These are phyloP conservation scores for Parachlorella kessleri DNA, from an alignment of 139 green algal genomes.

Conservation along the genomic window DNA sequence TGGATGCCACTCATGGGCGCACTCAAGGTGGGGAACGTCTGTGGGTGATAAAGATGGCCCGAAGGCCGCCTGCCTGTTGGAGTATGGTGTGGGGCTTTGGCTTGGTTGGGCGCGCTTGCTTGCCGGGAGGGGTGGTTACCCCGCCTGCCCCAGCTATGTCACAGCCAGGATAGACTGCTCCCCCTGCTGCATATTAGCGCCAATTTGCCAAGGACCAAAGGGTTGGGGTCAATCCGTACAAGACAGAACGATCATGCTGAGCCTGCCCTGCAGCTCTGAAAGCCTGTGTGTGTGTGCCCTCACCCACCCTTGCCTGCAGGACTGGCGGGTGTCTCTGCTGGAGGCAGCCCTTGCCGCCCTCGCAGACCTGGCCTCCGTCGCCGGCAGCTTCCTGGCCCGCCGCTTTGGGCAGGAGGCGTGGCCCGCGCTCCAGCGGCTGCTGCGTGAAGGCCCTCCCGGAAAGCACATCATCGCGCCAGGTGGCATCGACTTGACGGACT, in stretches of 20 bases:
- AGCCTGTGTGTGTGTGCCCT: no score
- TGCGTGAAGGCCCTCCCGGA: slow-evolving; percentile 37
- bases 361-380: slow-evolving; percentile 3
- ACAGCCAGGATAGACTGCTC: no score
- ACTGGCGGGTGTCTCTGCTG: slow-evolving; percentile 51
- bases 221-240: no score
- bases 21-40: slow-evolving; percentile 40
- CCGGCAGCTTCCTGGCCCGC: slow-evolving; percentile 57
- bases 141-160: no score
- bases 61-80: background rate
- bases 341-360: slow-evolving; percentile 28
- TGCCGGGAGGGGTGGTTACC: background rate
- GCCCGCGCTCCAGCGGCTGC: slow-evolving; percentile 60
- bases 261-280: no score
- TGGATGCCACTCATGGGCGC: slow-evolving; percentile 65
- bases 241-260: no score
- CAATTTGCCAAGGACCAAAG: no score
- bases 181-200: no score
- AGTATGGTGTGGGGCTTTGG: no score
- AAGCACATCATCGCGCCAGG: slow-evolving; percentile 28
- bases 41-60: background rate
- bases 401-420: slow-evolving; percentile 63
- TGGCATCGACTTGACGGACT: slow-evolving; percentile 3
- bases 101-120: background rate
- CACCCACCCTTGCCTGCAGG: no score